Evolutionary conservation across 1,284 basidiomycete species (phyloP).

Genomic region (Pascua guehoae): DNA sequence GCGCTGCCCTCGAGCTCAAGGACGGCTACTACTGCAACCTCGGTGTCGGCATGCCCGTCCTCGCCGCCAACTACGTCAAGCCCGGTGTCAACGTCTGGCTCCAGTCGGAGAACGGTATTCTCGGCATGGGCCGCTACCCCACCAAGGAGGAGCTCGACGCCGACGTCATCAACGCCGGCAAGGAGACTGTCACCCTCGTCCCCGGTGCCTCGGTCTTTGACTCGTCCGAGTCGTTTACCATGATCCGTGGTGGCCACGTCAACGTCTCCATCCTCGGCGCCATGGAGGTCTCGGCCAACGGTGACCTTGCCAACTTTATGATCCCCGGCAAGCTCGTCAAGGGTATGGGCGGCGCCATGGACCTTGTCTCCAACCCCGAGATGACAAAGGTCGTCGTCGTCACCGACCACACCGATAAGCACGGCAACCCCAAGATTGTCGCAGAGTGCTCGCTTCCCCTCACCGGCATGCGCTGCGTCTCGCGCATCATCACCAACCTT

Average conservation of each 20-base stretch:
- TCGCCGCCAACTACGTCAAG: conserved; percentile 77
- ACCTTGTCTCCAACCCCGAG: conserved; percentile 88
- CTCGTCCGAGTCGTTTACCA: conserved; percentile 63
- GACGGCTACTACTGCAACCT: conserved; percentile 80
- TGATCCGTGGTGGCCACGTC: conserved; percentile 95
- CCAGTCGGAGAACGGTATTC: conserved; percentile 91
- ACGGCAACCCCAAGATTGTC: conserved; percentile 83
- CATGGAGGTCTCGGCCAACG: conserved; percentile 88
- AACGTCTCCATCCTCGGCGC: conserved; percentile 86
- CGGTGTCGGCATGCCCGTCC: conserved; percentile 83
- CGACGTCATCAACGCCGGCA: conserved; percentile 94
- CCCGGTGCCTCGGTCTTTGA: conserved; percentile 89
- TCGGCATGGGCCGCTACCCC: conserved; percentile 94
- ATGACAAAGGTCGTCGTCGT: conserved; percentile 58
- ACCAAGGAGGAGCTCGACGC: conserved; percentile 81
- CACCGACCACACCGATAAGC: conserved; percentile 66
- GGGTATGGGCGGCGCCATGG: conserved; percentile 94
- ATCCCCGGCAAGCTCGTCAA: conserved; percentile 89
- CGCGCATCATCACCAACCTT: conserved; percentile 87
- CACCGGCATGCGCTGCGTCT: conserved; percentile 80
- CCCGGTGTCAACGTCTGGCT: conserved; percentile 81
- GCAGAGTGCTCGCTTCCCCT: conserved; percentile 77
- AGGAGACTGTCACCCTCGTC: conserved; percentile 88
- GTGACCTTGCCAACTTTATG: conserved; percentile 96
- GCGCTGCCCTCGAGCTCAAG: conserved; percentile 81